A percentile compares a stretch with the other conserved stretches of the same genome.
These are phyloP conservation scores for Starmera pachycereana DNA, from an alignment of 805 yeast species.

Conservation along the genomic window DNA sequence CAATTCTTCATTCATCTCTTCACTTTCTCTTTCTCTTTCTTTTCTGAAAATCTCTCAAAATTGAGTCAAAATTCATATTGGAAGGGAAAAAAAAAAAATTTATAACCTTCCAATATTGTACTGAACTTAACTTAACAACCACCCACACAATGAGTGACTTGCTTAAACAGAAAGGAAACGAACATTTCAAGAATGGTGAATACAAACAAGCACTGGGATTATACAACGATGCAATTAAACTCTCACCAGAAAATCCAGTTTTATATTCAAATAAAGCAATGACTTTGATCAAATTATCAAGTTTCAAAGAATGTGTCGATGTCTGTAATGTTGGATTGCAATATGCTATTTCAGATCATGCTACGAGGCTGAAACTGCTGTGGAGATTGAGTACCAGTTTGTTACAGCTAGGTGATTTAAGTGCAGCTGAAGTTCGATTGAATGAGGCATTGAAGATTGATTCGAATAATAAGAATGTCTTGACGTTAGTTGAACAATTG, in stretches of 20 bases:
- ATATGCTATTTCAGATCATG: slow-evolving; percentile 15
- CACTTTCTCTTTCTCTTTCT: background rate
- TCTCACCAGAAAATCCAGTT: slow-evolving; percentile 41
- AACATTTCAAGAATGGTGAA: slow-evolving; percentile 34
- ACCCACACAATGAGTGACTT: slow-evolving; percentile 14
- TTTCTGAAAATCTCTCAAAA: background rate
- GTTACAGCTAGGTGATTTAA: slow-evolving; percentile 17
- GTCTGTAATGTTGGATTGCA: slow-evolving; percentile 42
- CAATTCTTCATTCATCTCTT: slow-evolving; percentile 34
- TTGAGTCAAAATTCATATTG: no score
- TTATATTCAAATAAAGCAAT: slow-evolving; percentile 62
- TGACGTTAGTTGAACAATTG: slow-evolving; percentile 20
- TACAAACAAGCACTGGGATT: slow-evolving; percentile 39
- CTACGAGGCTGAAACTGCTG: slow-evolving; percentile 34
- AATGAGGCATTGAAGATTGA: slow-evolving; percentile 30
- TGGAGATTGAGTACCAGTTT: slow-evolving; percentile 41
- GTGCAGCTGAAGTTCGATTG: slow-evolving; percentile 22
- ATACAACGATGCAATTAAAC: slow-evolving; percentile 45
- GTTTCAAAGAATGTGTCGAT: slow-evolving; percentile 37
- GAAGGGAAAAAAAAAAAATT: background rate
- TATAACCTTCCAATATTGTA: no score
- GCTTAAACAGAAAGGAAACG: slow-evolving; percentile 37
- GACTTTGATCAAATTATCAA: slow-evolving; percentile 42
- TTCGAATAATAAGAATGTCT: slow-evolving; percentile 28
- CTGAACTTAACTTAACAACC: background rate